Evolutionary conservation across 164 flowering plant species (phyloP).

Genomic region (Vitis labrusca): DNA sequence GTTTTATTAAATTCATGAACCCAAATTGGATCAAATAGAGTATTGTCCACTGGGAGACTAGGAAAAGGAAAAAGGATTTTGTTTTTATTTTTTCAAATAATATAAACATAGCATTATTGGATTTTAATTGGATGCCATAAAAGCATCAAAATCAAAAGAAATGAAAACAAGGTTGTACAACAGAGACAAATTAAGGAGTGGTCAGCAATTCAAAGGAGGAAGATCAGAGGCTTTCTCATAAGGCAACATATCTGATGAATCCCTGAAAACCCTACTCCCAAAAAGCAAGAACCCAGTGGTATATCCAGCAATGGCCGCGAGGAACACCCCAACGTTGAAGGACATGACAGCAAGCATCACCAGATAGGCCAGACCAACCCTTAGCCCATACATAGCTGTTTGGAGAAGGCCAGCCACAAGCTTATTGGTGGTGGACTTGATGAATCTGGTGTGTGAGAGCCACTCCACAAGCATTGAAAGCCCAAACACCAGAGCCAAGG

Average conservation of each 20-base stretch:
- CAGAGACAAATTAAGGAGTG: too few species aligned
- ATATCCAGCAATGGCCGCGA: constrained; percentile 19
- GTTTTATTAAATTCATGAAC: too few species aligned
- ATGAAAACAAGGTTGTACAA: too few species aligned
- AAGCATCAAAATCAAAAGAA: too few species aligned
- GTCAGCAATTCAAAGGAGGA: constrained; percentile 24
- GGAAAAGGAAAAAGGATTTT: too few species aligned
- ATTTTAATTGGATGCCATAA: too few species aligned
- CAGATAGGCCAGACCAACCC: constrained; percentile 19
- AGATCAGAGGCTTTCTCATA: constrained; percentile 17
- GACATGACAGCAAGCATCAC: constrained; percentile 35
- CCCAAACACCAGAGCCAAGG: constrained; percentile 12
- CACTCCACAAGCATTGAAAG: constrained; percentile 16
- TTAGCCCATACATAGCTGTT: constrained; percentile 11
- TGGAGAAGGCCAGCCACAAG: constrained; percentile 8
- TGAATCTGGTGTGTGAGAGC: constrained; percentile 17
- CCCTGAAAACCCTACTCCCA: constrained; percentile 19
- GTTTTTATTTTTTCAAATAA: too few species aligned
- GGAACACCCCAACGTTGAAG: constrained; percentile 19
- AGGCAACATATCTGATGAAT: not conserved
- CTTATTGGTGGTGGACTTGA: constrained; percentile 3
- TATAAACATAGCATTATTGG: too few species aligned
- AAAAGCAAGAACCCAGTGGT: constrained; percentile 20
- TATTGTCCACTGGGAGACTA: too few species aligned
- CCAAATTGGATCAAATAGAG: too few species aligned